phyloP scores from a whole-genome alignment of 208 protist species.

The Blastocrithidia nonstop region DNA sequence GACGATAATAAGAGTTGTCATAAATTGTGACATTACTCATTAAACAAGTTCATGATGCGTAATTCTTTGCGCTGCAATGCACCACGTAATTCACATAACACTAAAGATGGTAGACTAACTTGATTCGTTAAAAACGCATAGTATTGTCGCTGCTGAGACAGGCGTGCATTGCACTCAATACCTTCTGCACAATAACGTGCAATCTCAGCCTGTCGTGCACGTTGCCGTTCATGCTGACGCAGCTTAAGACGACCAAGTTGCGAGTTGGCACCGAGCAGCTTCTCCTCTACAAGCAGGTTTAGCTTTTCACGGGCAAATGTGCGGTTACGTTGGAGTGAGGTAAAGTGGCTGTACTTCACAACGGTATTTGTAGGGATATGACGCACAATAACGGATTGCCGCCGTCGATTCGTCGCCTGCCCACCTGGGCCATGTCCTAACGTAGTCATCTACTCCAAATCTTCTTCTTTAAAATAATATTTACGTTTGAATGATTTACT shows the following conservation, averaged over 20 bases:
- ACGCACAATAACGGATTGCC: constrained; percentile 66
- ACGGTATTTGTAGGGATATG: constrained; percentile 45
- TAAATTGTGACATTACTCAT: constrained; percentile 44
- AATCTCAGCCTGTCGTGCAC: constrained; percentile 8
- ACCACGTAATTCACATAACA: constrained; percentile 4
- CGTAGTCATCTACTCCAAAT: constrained; percentile 57
- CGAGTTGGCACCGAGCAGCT: constrained; percentile 31
- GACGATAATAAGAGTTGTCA: constrained; percentile 39
- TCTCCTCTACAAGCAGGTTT: constrained; percentile 57
- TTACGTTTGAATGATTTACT: constrained; percentile 40
- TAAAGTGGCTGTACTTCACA: constrained; percentile 74
- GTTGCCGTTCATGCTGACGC: constrained; percentile 9
- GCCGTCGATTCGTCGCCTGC: constrained; percentile 76
- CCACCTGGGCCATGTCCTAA: constrained; percentile 69
- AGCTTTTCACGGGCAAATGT: constrained; percentile 59
- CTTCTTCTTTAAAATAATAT: constrained; percentile 73
- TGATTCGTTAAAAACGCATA: constrained; percentile 21
- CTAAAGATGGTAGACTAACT: constrained; percentile 5
- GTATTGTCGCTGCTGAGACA: constrained; percentile 14
- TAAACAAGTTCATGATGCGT: constrained; percentile 28
- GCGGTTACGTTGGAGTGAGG: constrained; percentile 78
- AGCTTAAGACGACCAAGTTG: constrained; percentile 15
- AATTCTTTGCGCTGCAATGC: neutral
- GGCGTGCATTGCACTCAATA: constrained; percentile 14
- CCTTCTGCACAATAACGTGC: constrained; percentile 11